Conservation (phyloP, 129 eudicot species). For the Flaveria bidentis region DNA sequence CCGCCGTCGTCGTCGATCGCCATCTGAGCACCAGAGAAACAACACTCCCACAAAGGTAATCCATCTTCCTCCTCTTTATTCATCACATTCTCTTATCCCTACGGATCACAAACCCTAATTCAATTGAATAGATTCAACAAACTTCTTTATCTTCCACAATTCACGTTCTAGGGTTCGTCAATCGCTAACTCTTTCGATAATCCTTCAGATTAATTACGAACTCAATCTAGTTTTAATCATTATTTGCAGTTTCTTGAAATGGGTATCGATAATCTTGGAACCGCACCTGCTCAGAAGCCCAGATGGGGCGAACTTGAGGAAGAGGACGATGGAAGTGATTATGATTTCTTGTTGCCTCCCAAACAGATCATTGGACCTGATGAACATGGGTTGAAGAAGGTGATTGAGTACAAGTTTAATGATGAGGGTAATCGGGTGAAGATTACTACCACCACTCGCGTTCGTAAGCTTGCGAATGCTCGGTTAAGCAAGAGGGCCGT, state of each 20-base stretch:
- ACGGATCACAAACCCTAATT: not conserved
- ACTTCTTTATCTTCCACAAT: not conserved
- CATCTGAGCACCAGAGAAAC: not conserved
- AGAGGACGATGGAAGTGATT: constrained; percentile 20
- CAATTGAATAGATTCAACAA: not conserved
- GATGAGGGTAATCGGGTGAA: constrained; percentile 15
- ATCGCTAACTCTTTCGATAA: not conserved
- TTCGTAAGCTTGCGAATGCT: constrained; percentile 12
- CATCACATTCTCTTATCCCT: not conserved
- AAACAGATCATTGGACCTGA: constrained; percentile 15
- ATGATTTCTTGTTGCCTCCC: constrained; percentile 9
- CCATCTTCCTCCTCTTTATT: not conserved
- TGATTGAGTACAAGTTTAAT: constrained; percentile 21
- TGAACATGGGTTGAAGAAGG: constrained; percentile 17
- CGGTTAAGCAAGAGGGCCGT: constrained; percentile 9
- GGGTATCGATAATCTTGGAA: constrained; percentile 17
- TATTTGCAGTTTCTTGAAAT: not conserved
- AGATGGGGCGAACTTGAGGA: constrained; percentile 15
- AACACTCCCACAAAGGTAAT: not conserved
- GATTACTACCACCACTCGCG: constrained; percentile 15
- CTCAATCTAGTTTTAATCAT: not conserved
- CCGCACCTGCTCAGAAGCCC: constrained; percentile 11
- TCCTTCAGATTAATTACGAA: not conserved
- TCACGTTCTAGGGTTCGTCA: not conserved
- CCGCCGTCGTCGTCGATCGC: not conserved